phyloP scores from a whole-genome alignment of 106 monocot species.

The Chionographis japonica region DNA sequence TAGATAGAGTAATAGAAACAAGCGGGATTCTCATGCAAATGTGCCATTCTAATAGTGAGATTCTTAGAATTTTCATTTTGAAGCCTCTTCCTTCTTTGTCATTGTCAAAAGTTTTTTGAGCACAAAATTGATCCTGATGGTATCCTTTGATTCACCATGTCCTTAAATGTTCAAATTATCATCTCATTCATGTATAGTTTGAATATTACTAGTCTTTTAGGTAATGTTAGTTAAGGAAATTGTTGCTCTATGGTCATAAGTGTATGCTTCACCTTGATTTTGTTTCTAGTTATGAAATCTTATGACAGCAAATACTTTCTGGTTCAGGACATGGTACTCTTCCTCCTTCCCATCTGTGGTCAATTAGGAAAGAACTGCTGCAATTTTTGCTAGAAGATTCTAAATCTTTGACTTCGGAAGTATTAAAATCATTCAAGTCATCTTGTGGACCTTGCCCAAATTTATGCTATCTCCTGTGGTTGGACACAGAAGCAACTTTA shows the following conservation, averaged over 20 bases:
- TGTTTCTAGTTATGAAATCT: neutral
- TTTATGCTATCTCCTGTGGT: constrained; percentile 66
- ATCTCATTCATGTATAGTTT: no score
- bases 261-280: no score
- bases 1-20: no score
- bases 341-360: constrained; percentile 38
- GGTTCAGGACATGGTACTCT: constrained; percentile 81
- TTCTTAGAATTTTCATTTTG: no score
- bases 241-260: neutral
- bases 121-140: no score
- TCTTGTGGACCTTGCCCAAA: constrained; percentile 63
- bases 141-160: neutral
- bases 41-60: no score
- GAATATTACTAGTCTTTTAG: neutral
- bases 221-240: neutral
- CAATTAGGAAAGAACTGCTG: constrained; percentile 68
- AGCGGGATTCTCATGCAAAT: no score
- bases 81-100: no score
- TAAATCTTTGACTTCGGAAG: constrained; percentile 33
- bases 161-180: neutral
- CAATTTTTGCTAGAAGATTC: constrained; percentile 88
- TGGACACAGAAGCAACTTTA: constrained; percentile 82
- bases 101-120: no score
- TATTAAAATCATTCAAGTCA: constrained; percentile 45
- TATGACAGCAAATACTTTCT: neutral